Base-by-base conservation (phyloP, 179 eudicot species). In the Corrigiola litoralis region DNA sequence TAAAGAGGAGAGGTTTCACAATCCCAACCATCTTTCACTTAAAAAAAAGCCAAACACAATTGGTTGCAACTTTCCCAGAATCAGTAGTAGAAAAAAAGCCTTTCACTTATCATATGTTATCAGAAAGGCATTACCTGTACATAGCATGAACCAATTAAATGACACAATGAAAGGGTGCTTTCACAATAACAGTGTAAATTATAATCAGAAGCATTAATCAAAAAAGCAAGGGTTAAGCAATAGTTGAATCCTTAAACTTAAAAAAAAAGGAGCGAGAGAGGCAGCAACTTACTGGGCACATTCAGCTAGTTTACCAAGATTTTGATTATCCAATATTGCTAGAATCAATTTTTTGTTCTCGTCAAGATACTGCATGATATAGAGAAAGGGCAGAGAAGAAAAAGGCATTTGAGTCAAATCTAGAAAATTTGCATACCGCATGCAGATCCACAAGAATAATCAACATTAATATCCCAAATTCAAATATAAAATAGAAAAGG, bases 281-380 rank as follows among this genome's bases (percentile, higher is more conserved):
- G 60, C 36, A 51, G 24, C 47, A 25, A 84, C 95, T 87, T 83
- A 92, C 98, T 87, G 98, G 44, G 98, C 98, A 76, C 98, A 92
- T 73, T 92, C 98, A 5, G 90, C 82, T 73, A 92, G 96, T 62
- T 92, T 92, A 69, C 98, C 98, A 58, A 89, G 95, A 64, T 92
- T 92, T 71, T 90, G 96, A 72, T 89, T 87, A 61, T 90, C 96
- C 88, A 92, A 51, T 50, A 92, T 92, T 33, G 97, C 96, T 76
- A 92, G 73, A 63, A 92, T 89, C 82, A 92, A 63, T 80, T 84
- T 87, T 76, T 92, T 92, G 83, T 92, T 92, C 73, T 90, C 98
- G 25, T 92, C 98, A 12, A 92, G 95, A 72, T 74, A 89, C 98
- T 90, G 87, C 81, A 79, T 67, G 4, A 68, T 28, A 51, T 40